Evolutionary conservation across 805 yeast genomes (phyloP), one percentile per base, ranked within the genome.

Genomic region (Wickerhamiella musiphila): DNA sequence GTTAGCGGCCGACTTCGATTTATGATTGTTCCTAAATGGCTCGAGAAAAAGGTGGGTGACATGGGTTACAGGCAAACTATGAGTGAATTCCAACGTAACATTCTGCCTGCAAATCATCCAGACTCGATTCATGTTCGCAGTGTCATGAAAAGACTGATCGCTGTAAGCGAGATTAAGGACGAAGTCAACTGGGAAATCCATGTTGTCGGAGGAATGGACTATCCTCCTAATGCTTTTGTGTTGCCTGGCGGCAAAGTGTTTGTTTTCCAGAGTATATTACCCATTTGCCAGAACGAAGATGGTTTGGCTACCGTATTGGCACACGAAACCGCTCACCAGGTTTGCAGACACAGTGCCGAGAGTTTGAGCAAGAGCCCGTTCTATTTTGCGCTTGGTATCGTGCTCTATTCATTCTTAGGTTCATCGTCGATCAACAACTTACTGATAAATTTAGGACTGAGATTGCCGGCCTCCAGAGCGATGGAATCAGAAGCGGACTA

Each of bases 401-500:
- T 66, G 1, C 43, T 78, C 33, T 73, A 70, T 44, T 49, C 74
- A 1, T 43, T 71, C n/a, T 65, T 84, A 4, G 82, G 92, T 4
- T 56, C 71, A 5, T 55, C 63, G 33, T 44, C 56, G 29, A 47
- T 78, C 35, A 68, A 68, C 44, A 63, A 66, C 32, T 40, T 78
- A 20, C 52, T 79, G 11, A 43, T 66, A 17, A 63, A 63, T 18
- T 63, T 82, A 1, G 49, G 70, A 10, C 50, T 83, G 30, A 68
- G 70, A 41, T 67, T 76, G 66, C 95, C 95, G 0, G 78, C 92
- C 1, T 78, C 93, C 1, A 63, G 99, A 45, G 81, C 70, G 37
- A 82, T 82, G 94, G 99, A 90, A 54, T 66, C 82, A 1, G 98
- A 90, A 52, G 96, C 98, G 0, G 98, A 90, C 54, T 74, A 75